Evolutionary conservation across 2,329 filamentous ascomycete genomes (phyloP), one percentile per base, ranked within the genome.

Genomic region (Macrophomina tecta): DNA sequence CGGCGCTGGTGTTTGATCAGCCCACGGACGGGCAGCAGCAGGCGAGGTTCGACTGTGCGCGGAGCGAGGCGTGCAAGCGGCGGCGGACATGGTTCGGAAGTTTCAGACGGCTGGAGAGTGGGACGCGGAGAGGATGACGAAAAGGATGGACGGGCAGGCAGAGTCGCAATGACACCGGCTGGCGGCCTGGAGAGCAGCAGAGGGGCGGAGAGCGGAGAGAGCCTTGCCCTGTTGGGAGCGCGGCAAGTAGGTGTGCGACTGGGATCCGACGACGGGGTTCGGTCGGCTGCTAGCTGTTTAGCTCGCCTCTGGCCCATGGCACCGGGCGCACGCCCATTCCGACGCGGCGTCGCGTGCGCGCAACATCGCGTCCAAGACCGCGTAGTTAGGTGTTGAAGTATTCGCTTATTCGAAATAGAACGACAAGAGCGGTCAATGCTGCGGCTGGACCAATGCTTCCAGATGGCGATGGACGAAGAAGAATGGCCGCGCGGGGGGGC

Each of bases 1-100:
- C 58, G 58, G 58, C 58, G 58, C 58, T 62, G 58, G 58, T 62
- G 58, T 62, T 62, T 62, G 58, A 62, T 62, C 58, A 62, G 46
- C 58, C 58, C 58, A 62, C 58, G 58, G 58, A 23, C 23, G 23
- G 23, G 23, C 23, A 23, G 42, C 58, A 32, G n/a, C 9, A 38
- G 53, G 53, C 53, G 53, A 56, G 56, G 56, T 30, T 34, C 56
- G 56, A 23, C 23, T 36, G 40, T 42, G 56, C 56, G 40, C 56
- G 40, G 56, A 60, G 40, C 56, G 56, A 60, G 56, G 56, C 30
- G 56, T 48, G 40, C 56, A 32, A 48, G 58, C 58, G 40, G 56
- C 56, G 56, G 56, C 45, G 38, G 38, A 14, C n/a, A 49, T 62
- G 45, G 30, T n/a, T 62, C 58, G 58, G 58, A 48, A 40, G 58